Conservation (phyloP, 495 filamentous ascomycete genomes). For the Penicillium alfredii region DNA sequence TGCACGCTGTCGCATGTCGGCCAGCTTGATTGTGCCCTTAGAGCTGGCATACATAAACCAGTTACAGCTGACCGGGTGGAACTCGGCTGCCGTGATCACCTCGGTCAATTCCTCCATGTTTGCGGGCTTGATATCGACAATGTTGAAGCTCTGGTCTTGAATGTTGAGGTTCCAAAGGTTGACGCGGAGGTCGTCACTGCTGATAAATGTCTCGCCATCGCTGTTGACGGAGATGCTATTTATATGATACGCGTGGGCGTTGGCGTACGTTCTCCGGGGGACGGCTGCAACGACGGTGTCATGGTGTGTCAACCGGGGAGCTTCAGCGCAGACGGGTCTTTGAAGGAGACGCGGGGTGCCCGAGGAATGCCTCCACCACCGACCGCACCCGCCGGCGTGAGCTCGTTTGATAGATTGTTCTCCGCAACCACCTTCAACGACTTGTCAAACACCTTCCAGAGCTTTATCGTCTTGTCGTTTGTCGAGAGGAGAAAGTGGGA, state of each 20-base stretch:
- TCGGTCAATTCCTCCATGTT: conserved; percentile 99
- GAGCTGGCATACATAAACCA: conserved; percentile 99
- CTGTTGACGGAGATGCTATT: conserved; percentile 99
- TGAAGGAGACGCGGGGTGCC: conserved; percentile 67
- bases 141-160: conserved; percentile 99
- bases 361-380: conserved; percentile 71
- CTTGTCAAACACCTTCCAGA: conserved; percentile 99
- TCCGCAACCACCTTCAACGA: conserved; percentile 97
- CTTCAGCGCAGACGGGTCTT: conserved; percentile 74
- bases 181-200: conserved; percentile 93
- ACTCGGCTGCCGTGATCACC: conserved; percentile 97
- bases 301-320: conserved; percentile 95
- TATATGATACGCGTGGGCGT: conserved; percentile 98
- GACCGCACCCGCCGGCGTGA: conserved; percentile 70
- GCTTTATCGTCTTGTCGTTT: conserved; percentile 99
- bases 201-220: conserved; percentile 98
- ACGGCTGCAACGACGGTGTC: conserved; percentile 98
- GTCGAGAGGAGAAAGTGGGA: conserved; percentile 97
- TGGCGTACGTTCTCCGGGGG: conserved; percentile 91
- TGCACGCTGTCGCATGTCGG: conserved; percentile 95
- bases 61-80: conserved; percentile 95
- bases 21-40: conserved; percentile 97
- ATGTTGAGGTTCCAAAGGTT: conserved; percentile 99
- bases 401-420: conserved; percentile 94
- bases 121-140: conserved; percentile 98